These are phyloP conservation scores for Pogostemon cablin DNA, from an alignment of 257 asterid genomes.

Conservation along the genomic window DNA sequence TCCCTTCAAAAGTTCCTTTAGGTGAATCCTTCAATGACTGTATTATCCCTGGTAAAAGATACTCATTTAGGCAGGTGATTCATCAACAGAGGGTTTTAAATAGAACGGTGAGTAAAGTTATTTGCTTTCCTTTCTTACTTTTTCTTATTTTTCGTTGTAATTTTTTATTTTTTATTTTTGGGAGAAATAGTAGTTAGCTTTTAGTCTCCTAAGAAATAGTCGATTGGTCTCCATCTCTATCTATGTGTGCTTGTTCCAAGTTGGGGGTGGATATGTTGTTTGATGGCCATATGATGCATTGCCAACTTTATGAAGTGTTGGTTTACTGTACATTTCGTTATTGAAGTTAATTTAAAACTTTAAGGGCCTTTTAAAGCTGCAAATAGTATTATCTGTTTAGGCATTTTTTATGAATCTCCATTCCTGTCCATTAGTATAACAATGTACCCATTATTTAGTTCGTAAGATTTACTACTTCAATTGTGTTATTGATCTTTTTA, in stretches of 20 bases:
- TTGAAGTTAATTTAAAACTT: neutral
- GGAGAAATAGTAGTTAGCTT: slow-evolving; percentile 8
- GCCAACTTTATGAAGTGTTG: neutral
- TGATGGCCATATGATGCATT: neutral
- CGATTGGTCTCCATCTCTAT: neutral
- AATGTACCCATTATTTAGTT: slow-evolving; percentile 27
- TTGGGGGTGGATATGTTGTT: slow-evolving; percentile 13
- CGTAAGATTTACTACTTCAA: slow-evolving; percentile 24
- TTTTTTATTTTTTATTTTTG: neutral
- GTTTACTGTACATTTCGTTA: neutral
- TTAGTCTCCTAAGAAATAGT: neutral
- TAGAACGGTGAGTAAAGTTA: slow-evolving; percentile 59
- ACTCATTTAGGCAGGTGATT: slow-evolving; percentile 86
- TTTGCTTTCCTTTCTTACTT: neutral
- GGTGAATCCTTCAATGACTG: slow-evolving; percentile 77
- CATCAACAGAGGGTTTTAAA: slow-evolving; percentile 75
- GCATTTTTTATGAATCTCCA: slow-evolving; percentile 13
- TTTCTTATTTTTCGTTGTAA: neutral
- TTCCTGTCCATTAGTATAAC: slow-evolving; percentile 23
- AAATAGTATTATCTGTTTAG: slow-evolving; percentile 16
- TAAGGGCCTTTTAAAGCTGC: neutral
- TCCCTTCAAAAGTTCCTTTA: slow-evolving; percentile 97
- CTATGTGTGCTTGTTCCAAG: neutral
- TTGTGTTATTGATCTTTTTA: slow-evolving; percentile 30
- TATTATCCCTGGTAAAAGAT: slow-evolving; percentile 86